Conservation (phyloP, 176 grass and related monocot genomes). For the Calamus simplicifolius region DNA sequence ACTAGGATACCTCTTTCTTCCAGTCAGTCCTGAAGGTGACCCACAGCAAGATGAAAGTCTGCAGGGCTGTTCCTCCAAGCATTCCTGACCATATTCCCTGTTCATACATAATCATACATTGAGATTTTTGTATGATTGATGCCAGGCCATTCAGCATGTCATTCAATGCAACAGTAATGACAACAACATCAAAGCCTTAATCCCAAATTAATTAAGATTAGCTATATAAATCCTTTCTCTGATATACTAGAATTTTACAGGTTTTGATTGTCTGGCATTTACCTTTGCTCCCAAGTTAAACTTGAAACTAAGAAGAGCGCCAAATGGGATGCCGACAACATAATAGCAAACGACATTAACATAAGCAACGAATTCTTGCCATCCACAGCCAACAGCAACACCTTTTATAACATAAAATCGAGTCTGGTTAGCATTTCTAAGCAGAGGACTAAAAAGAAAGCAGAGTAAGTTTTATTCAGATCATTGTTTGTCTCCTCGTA, state of each 20-base stretch:
- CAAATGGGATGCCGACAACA: constrained; percentile 6
- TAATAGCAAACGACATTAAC: constrained; percentile 69
- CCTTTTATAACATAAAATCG: constrained; percentile 8
- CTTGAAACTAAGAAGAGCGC: constrained; percentile 5
- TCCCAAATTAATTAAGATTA: too few relatives aligned
- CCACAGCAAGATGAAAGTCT: constrained; percentile 58
- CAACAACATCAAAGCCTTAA: too few relatives aligned
- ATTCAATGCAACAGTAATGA: too few relatives aligned
- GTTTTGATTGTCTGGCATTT: too few relatives aligned
- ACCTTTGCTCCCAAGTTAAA: constrained; percentile 5
- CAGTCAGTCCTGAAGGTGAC: constrained; percentile 67
- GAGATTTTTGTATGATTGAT: too few relatives aligned
- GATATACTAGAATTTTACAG: too few relatives aligned
- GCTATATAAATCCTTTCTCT: too few relatives aligned
- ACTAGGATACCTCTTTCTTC: constrained; percentile 20
- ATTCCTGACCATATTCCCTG: constrained; percentile 59
- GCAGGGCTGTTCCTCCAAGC: constrained; percentile 70
- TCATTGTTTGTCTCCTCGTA: too few relatives aligned
- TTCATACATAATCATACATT: not conserved
- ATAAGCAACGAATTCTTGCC: constrained; percentile 62
- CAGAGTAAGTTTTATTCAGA: too few relatives aligned
- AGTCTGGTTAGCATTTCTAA: not conserved
- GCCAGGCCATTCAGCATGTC: too few relatives aligned
- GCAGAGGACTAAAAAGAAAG: not conserved
- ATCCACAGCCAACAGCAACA: constrained; percentile 59